Evolutionary conservation across 2,329 filamentous ascomycete species (phyloP).

Genomic region (Byssochlamys sp.): DNA sequence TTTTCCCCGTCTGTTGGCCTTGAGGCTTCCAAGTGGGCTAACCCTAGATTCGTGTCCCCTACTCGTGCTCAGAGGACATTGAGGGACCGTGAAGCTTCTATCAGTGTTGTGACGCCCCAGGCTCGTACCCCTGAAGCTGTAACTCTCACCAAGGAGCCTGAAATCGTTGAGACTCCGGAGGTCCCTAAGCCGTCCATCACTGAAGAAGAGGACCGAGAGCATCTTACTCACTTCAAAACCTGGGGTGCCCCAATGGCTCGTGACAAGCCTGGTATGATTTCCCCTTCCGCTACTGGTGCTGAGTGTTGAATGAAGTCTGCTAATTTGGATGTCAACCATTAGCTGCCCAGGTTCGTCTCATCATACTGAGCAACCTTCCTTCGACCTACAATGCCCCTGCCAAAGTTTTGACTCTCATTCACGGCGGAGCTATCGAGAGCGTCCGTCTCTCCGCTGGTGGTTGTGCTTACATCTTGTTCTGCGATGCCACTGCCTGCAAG

Average conservation of each 20-base stretch:
- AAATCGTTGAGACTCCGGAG: neutral
- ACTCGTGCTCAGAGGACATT: neutral
- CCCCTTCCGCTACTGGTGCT: neutral
- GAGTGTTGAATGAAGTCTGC: neutral
- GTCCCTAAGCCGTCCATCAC: neutral
- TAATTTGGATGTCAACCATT: constrained; percentile 1
- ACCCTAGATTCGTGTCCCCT: neutral
- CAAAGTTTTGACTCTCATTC: constrained; percentile 28
- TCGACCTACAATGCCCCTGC: constrained; percentile 16
- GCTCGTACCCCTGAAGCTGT: constrained; percentile 3
- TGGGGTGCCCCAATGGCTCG: constrained; percentile 22
- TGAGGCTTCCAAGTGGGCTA: neutral
- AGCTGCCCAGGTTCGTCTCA: constrained; percentile 19
- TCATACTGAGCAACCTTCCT: constrained; percentile 31
- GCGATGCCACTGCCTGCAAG: constrained; percentile 23
- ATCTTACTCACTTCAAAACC: constrained; percentile 19
- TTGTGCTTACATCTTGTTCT: constrained; percentile 28
- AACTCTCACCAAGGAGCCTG: neutral
- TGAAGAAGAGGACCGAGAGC: constrained; percentile 19
- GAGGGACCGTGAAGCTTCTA: neutral
- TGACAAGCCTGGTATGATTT: constrained; percentile 17
- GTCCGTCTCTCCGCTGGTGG: constrained; percentile 15
- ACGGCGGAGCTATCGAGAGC: constrained; percentile 30
- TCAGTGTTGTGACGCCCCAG: constrained; percentile 5
- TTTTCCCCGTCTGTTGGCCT: neutral